A percentile compares a stretch with the other conserved stretches of the same genome.
These are phyloP conservation scores for Tetrastigma voinierianum DNA, from an alignment of 164 flowering plant species.

Conservation along the genomic window DNA sequence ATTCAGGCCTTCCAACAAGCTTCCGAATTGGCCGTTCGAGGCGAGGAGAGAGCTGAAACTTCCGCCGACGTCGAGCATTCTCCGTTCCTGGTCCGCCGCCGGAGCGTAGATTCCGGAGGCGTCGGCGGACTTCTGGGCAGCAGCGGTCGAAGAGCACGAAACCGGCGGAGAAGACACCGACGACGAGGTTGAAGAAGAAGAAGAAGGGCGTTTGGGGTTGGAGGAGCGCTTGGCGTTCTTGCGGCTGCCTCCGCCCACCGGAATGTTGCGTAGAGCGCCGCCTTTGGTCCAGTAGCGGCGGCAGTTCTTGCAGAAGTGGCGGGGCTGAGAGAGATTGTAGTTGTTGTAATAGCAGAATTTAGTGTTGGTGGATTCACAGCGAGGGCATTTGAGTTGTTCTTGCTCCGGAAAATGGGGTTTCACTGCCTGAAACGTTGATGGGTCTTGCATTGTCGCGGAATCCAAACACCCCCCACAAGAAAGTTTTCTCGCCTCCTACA, in stretches of 20 bases:
- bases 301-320: conserved; percentile 65
- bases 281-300: conserved; percentile 62
- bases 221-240: conserved; percentile 41
- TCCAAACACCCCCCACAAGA: too few relatives aligned
- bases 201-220: conserved; percentile 19
- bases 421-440: conserved; percentile 38
- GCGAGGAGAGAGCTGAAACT: conserved; percentile 41
- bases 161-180: conserved; percentile 3
- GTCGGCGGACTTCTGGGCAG: conserved; percentile 12
- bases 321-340: conserved; percentile 67
- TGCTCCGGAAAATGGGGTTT: conserved; percentile 65
- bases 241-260: conserved; percentile 73
- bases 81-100: conserved; percentile 27
- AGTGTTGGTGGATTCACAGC: conserved; percentile 79
- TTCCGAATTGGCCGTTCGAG: conserved; percentile 25
- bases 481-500: too few relatives aligned
- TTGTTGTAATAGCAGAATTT: conserved; percentile 78
- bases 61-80: conserved; percentile 31
- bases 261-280: conserved; percentile 71
- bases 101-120: conserved; percentile 12
- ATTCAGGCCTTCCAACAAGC: conserved; percentile 37
- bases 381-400: conserved; percentile 75
- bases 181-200: conserved; percentile 12
- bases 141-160: neutral
- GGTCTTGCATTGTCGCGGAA: conserved; percentile 49